Conservation (phyloP, 441 rosid species). For the Pelargonium fulgidum region DNA sequence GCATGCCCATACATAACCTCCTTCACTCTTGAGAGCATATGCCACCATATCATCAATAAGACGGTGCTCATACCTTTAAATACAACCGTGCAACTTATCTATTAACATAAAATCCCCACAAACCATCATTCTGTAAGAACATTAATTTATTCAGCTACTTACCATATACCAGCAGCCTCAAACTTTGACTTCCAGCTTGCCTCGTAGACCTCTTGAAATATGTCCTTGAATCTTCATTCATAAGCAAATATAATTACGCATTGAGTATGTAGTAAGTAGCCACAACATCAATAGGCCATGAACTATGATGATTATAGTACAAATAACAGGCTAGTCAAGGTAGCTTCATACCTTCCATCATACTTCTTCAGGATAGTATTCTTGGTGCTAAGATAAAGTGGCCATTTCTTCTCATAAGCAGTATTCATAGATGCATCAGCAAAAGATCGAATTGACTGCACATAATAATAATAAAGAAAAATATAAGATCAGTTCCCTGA, state of each 20-base stretch:
- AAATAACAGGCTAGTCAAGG: no score
- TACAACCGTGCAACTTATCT: constrained; percentile 19
- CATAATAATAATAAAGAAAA: neutral
- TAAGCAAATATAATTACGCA: neutral
- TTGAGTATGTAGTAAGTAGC: neutral
- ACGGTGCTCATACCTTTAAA: constrained; percentile 82
- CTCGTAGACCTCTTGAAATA: constrained; percentile 82
- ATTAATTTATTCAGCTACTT: constrained; percentile 8
- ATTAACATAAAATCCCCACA: neutral
- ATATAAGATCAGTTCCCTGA: neutral
- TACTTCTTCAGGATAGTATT: constrained; percentile 86
- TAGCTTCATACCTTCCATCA: constrained; percentile 85
- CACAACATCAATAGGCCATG: neutral
- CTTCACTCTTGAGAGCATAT: no score
- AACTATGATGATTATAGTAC: no score
- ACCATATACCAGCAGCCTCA: constrained; percentile 54
- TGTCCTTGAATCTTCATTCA: constrained; percentile 78
- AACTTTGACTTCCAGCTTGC: constrained; percentile 70
- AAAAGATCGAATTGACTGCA: constrained; percentile 76
- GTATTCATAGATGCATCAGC: constrained; percentile 90
- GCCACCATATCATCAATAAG: constrained; percentile 94
- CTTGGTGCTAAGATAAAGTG: constrained; percentile 92
- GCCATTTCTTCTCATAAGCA: constrained; percentile 87
- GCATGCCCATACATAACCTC: no score
- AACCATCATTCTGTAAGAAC: neutral